Evolutionary conservation across 2,329 filamentous ascomycete genomes (phyloP), one percentile per base, ranked within the genome.

Genomic region (Talaromyces islandicus): DNA sequence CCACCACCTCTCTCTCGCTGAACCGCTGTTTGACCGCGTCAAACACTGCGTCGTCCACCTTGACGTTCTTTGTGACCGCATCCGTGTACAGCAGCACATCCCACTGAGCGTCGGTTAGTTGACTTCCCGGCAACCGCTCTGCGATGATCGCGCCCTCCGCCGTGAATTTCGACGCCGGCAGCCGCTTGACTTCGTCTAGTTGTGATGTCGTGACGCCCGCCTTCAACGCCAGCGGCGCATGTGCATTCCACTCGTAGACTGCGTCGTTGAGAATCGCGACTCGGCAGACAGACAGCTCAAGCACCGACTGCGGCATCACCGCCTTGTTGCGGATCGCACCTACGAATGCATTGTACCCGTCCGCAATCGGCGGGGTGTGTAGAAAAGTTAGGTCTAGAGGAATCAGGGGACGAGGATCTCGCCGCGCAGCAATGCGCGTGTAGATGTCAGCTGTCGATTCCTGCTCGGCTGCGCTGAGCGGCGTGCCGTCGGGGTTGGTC

Each of bases 231-330:
- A 93, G 78, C 7, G 90, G 90, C 9, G 88, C 88, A 71, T 96
- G 91, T 60, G 90, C 85, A 41, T 79, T 84, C 91, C 90, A 95
- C 73, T 96, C 91, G 74, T 92, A 95, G 83, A 89, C 90, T 1
- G 91, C 91, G 29, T 81, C 73, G 72, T 93, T 95, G 64, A 91
- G 83, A 7, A 89, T 87, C 4, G 91, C 91, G 7, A 96, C 89
- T 54, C 91, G 83, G 66, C 85, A 90, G 65, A 96, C 91, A 60
- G 89, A 88, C 17, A 92, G 79, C 77, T 96, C 91, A 63, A 89
- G 85, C 27, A 92, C 64, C 10, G 69, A 73, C 3, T 73, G 69
- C 12, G 80, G 69, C 1, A 85, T 70, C 4, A 75, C 70, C 1
- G 81, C 84, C 55, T 77, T 71, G 0, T 77, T 81, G 57, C 83